These are phyloP conservation scores for Solanum hybrid DNA, from an alignment of 305 asterid species.

Conservation along the genomic window DNA sequence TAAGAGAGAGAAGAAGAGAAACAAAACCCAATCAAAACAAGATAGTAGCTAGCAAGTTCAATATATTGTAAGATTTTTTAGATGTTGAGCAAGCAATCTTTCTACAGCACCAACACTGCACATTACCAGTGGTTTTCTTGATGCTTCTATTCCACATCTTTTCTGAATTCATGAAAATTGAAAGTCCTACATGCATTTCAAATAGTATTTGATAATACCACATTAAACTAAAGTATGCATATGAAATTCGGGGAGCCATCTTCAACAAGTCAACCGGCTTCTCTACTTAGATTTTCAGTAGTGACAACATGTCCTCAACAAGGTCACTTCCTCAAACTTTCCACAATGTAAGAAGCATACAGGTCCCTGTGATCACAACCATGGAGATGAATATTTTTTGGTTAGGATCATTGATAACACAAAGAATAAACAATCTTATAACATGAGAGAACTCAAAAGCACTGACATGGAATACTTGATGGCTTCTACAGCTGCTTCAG, in stretches of 20 bases:
- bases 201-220: not conserved
- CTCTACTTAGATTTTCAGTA: not conserved
- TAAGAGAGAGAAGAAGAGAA: not conserved
- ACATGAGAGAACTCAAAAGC: not conserved
- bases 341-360: conserved; percentile 74
- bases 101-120: not conserved
- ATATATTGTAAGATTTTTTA: not conserved
- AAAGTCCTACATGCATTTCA: not conserved
- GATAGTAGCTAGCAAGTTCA: not conserved
- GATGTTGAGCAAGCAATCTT: not conserved
- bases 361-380: conserved; percentile 49
- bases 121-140: not conserved
- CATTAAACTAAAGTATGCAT: not conserved
- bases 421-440: not conserved
- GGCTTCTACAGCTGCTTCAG: conserved; percentile 58
- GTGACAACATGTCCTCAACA: not conserved
- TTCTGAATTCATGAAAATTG: not conserved
- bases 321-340: conserved; percentile 59
- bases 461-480: conserved; percentile 64
- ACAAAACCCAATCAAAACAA: not conserved
- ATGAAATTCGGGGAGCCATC: not conserved
- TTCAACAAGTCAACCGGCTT: not conserved
- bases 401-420: not conserved
- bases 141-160: not conserved
- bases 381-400: not conserved